phyloP scores from a whole-genome alignment of 768 basidiomycete species.

The Lentinula guzmanii region DNA sequence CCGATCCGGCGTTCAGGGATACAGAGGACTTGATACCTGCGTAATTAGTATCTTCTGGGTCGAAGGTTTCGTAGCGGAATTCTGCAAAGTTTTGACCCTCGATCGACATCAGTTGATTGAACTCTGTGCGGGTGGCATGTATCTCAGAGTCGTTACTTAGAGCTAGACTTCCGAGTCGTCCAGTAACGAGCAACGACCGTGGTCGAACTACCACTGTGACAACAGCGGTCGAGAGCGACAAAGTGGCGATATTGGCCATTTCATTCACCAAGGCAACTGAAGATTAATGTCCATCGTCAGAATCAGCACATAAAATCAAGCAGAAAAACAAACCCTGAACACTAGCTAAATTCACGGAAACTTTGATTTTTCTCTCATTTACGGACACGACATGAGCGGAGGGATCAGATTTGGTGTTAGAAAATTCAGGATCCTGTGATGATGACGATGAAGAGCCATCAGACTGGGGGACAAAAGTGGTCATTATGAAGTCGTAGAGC shows the following conservation, averaged over 20 bases:
- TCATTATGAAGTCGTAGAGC: slow-evolving; percentile 96
- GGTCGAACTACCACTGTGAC: slow-evolving; percentile 70
- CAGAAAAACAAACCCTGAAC: slow-evolving; percentile 55
- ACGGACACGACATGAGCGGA: slow-evolving; percentile 9
- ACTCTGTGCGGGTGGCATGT: slow-evolving; percentile 50
- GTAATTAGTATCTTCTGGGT: slow-evolving; percentile 63
- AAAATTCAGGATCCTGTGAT: background rate
- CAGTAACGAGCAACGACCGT: slow-evolving; percentile 71
- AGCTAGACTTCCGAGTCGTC: slow-evolving; percentile 77
- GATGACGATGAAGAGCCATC: slow-evolving; percentile 1
- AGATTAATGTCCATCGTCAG: background rate
- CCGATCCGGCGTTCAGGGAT: slow-evolving; percentile 78
- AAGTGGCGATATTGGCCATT: slow-evolving; percentile 66
- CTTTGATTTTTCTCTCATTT: slow-evolving; percentile 59
- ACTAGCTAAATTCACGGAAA: slow-evolving; percentile 78
- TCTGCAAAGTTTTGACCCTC: slow-evolving; percentile 93
- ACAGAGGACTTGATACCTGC: slow-evolving; percentile 81
- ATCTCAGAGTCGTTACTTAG: slow-evolving; percentile 66
- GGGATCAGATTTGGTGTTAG: slow-evolving; percentile 4
- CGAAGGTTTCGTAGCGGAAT: slow-evolving; percentile 89
- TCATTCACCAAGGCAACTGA: slow-evolving; percentile 77
- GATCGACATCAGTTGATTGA: slow-evolving; percentile 85
- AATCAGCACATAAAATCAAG: background rate
- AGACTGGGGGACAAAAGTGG: slow-evolving; percentile 74
- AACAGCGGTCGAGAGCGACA: slow-evolving; percentile 86